Base-by-base conservation (phyloP, 1,284 basidiomycete species). In the Ustilago vetiveriae region DNA sequence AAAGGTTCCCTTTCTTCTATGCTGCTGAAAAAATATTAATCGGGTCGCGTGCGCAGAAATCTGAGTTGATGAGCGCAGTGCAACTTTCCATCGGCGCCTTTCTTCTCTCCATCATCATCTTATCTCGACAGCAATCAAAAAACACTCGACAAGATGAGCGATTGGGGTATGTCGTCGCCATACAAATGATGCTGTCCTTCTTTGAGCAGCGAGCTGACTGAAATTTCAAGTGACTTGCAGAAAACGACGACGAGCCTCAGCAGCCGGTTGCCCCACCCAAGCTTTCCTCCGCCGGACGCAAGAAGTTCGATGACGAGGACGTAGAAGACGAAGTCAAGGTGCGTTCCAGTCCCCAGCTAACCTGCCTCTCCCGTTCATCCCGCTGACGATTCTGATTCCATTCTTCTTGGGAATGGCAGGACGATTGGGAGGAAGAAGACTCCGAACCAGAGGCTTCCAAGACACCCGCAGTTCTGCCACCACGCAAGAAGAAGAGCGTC, bases 361-460 rank as follows among this genome's bases (percentile, higher is more conserved):
- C 11, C 6, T 24, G 14, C 11, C 38, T 24, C 22, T 24, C 14
- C 5, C 19, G 27, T 29, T 13, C 38, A 7, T n/a, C n/a, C n/a
- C n/a, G n/a, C n/a, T n/a, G n/a, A n/a, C n/a, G n/a, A n/a, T 32
- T 26, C 49, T 66, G 33, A 60, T 36, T 6, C 29, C 19, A 3
- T 4, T 9, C 23, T 21, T 30, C 19, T 6, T 14, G 7, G 11
- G 13, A 10, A 17, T n/a, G 24, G 26, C 23, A 75, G 72, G 80
- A 82, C 43, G 80, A 82, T 48, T 82, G 80, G 80, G 80, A 82
- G 33, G 78, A 75, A 23, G 73, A 74, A 21, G 76, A 79, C 38
- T 73, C 73, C 21, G 74, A 74, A 36, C 60, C 65, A 11, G 68
- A 74, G 48, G 45, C 47, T 24, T 44, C 69, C n/a, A 64, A 62